phyloP scores from a whole-genome alignment of 2,329 filamentous ascomycete genomes.

The Scedosporium apiospermum region DNA sequence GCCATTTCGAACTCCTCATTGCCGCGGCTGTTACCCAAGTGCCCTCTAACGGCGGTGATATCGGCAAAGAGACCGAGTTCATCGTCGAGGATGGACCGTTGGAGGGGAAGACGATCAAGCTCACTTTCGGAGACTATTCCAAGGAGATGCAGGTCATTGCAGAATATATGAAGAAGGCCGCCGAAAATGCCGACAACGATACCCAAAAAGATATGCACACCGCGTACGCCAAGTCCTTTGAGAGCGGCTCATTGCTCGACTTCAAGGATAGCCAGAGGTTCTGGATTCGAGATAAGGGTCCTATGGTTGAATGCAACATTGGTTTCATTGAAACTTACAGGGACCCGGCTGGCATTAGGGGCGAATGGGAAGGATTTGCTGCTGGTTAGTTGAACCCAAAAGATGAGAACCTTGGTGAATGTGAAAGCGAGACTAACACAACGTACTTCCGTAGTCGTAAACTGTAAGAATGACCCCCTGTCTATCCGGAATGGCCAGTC shows the following conservation, averaged over 20 bases:
- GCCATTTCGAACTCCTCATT: slow-evolving; percentile 63
- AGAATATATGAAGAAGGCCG: slow-evolving; percentile 58
- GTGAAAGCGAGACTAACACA: not conserved
- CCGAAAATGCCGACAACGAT: slow-evolving; percentile 61
- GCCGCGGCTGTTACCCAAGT: slow-evolving; percentile 55
- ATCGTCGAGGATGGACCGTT: slow-evolving; percentile 48
- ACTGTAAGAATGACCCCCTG: slow-evolving; percentile 32
- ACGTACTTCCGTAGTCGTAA: slow-evolving; percentile 45
- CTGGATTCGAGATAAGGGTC: slow-evolving; percentile 78
- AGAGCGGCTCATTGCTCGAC: slow-evolving; percentile 61
- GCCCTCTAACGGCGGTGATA: slow-evolving; percentile 56
- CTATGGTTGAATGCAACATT: slow-evolving; percentile 70
- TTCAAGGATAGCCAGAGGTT: slow-evolving; percentile 73
- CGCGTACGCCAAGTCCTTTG: slow-evolving; percentile 67
- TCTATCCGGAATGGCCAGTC: not conserved
- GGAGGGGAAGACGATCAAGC: slow-evolving; percentile 57
- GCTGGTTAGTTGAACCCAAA: slow-evolving; percentile 32
- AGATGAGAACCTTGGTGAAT: not conserved
- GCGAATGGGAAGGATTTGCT: slow-evolving; percentile 80
- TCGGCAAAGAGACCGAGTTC: slow-evolving; percentile 56
- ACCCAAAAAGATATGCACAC: slow-evolving; percentile 64
- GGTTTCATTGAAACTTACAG: slow-evolving; percentile 82
- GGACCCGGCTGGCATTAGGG: slow-evolving; percentile 70
- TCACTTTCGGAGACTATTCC: slow-evolving; percentile 67
- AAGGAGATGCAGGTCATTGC: slow-evolving; percentile 63